Base-by-base conservation (phyloP, 257 asterid genomes). In the Gentiana macrophylla region DNA sequence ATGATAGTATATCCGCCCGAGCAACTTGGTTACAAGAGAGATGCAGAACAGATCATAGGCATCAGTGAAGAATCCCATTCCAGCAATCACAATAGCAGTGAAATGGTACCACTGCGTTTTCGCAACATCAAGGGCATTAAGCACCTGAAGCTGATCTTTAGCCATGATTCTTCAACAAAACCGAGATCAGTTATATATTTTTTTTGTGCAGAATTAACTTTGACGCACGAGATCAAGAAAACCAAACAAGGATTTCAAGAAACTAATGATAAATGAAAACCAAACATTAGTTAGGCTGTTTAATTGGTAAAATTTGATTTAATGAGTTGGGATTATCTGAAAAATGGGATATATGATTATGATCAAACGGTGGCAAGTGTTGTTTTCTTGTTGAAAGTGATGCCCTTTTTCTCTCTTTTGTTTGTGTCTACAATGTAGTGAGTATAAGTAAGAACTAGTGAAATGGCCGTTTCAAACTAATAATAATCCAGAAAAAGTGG, bases 51-150 rank as follows among this genome's bases (percentile, higher is more conserved):
- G 86, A 49, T 82, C 91, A 34, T 82, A 82, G 2, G 91, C 91
- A 52, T 82, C 91, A 0, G 91, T 82, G 75, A 82, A 82, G 61
- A 82, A 82, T 6, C 91, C 91, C 91, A 82, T 82, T 4, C 91
- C 91, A 8, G 87, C 84, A 8, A 83, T 75, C 9, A 80, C 76
- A n/a, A 83, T 83, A 1, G 92, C 79, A 9, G 87, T 83, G 74
- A 83, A 83, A 57, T 83, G 87, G 65, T 77, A 79, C 64, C 53
- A 65, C 49, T 83, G 92, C 15, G 86, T 79, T 35, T 79, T 83
- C 1, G 92, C 92, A 4, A 53, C 65, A 69, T 83, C 92, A 54
- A 83, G 87, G 48, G 92, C 87, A 56, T 63, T 73, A 3, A 83
- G 84, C 61, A 83, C 84, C 57, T 73, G 73, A 9, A 74, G 36